Evolutionary conservation across 306 rosid species (phyloP), one percentile per base, ranked within the genome.

Genomic region (Fragaria iinumae): DNA sequence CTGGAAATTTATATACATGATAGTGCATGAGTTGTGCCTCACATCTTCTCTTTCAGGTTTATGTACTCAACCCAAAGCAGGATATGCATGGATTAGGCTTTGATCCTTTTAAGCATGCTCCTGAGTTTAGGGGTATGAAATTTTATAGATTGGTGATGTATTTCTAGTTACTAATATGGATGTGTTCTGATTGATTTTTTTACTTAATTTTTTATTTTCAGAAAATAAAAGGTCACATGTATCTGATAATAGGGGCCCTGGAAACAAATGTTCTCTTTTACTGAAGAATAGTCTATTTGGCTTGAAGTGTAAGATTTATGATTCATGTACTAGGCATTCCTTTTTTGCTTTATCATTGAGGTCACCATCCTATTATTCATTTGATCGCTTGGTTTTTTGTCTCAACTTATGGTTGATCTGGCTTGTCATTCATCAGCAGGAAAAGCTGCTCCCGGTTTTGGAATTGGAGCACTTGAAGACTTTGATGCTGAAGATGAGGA

Each of bases 381-480:
- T 79, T 72, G 38, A 59, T 53, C 20, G 67, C 43, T 66, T 6
- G 56, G 60, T 36, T 36, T 59, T 71, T 57, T 67, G 72, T 85
- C 67, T 74, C 45, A 73, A 78, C 70, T 39, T 76, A 50, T 69
- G 50, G 74, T 76, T 66, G 64, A 81, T 86, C 65, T 82, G 73
- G 77, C 75, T 49, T 70, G 75, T 67, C 82, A 77, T 85, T 78
- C 80, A 83, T 82, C 92, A 92, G 97, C 97, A 72, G 97, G 96
- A 86, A 89, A 90, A 84, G 86, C 84, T 87, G 93, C 96, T 74
- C 91, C 99, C 72, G 99, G 99, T 80, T 95, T 95, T 84, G 99
- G 99, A 81, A 92, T 95, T 83, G 99, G 99, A 76, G 99, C 99
- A 50, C 97, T 95, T 66, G 99, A 95, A 85, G 97, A 95, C 75